Evolutionary conservation across 78 protist species (phyloP).

Genomic region (Speleostelium caveatum): DNA sequence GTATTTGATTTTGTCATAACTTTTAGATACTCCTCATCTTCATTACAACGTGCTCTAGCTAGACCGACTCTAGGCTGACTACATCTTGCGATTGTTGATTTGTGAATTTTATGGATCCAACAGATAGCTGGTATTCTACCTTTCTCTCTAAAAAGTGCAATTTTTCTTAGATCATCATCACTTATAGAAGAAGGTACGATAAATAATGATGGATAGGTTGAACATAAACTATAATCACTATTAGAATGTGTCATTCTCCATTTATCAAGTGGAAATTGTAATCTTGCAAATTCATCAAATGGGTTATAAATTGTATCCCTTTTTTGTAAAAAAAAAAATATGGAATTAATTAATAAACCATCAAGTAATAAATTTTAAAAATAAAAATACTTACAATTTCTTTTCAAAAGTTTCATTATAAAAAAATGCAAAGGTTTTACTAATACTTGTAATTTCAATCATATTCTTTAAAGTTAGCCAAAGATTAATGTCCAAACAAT

Average conservation of each 20-base stretch:
- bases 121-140: slow-evolving; percentile 90
- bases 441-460: background rate
- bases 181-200: slow-evolving; percentile 71
- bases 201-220: slow-evolving; percentile 87
- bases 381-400: slow-evolving; percentile 11
- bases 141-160: slow-evolving; percentile 78
- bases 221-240: slow-evolving; percentile 76
- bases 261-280: slow-evolving; percentile 50
- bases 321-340: background rate
- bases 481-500: background rate
- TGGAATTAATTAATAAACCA: background rate
- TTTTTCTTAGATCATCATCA: slow-evolving; percentile 64
- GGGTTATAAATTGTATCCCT: slow-evolving; percentile 45
- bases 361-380: background rate
- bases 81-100: slow-evolving; percentile 82
- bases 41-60: slow-evolving; percentile 67
- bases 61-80: slow-evolving; percentile 78
- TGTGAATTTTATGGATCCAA: slow-evolving; percentile 79
- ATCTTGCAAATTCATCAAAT: slow-evolving; percentile 41
- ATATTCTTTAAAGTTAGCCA: slow-evolving; percentile 12
- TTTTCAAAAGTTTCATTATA: slow-evolving; percentile 43
- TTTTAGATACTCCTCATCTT: slow-evolving; percentile 65
- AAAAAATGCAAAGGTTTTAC: slow-evolving; percentile 42
- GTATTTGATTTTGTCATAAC: slow-evolving; percentile 40
- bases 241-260: slow-evolving; percentile 86